Conservation (phyloP, 164 flowering plant species). For the Stephania cephalantha region DNA sequence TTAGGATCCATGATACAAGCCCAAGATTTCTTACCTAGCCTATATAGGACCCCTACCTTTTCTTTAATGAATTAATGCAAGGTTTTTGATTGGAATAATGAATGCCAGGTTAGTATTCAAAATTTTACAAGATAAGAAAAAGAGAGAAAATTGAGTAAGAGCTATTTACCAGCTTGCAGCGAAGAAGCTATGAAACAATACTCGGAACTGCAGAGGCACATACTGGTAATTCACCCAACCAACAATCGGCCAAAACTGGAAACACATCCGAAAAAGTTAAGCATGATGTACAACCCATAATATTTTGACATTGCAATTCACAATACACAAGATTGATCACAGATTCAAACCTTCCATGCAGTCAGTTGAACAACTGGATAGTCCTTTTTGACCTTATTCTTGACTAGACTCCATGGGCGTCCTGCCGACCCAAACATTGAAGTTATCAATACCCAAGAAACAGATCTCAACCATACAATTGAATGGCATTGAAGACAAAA, state of each 20-base stretch:
- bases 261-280: not conserved
- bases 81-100: not conserved
- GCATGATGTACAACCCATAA: not conserved
- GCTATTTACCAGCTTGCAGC: constrained; percentile 64
- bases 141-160: not conserved
- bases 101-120: not conserved
- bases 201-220: constrained; percentile 73
- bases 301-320: not conserved
- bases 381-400: constrained; percentile 53
- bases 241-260: constrained; percentile 82
- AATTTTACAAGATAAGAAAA: constrained; percentile 2
- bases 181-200: constrained; percentile 60
- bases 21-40: no score
- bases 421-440: constrained; percentile 34
- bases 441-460: not conserved
- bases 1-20: no score
- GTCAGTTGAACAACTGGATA: constrained; percentile 60
- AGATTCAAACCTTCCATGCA: constrained; percentile 62
- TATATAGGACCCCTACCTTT: no score
- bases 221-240: constrained; percentile 75
- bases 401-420: constrained; percentile 56
- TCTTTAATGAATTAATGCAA: no score
- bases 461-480: not conserved
- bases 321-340: not conserved
- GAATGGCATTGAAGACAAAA: not conserved